A percentile compares a stretch with the other conserved stretches of the same genome.
phyloP scores from a whole-genome alignment of 192 early-diverging fungal species.

The Backusella sp. region DNA sequence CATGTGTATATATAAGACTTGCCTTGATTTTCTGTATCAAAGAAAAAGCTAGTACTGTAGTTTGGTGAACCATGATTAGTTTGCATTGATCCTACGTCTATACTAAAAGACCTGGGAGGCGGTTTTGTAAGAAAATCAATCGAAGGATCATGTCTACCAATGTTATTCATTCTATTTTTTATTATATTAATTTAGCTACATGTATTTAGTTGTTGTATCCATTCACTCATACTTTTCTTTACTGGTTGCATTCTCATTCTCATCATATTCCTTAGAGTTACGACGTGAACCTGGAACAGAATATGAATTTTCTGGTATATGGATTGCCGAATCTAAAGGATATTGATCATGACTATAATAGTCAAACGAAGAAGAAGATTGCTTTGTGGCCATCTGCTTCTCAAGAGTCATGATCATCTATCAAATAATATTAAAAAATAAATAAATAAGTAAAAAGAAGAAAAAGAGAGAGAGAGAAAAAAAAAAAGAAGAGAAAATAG shows the following conservation, averaged over 20 bases:
- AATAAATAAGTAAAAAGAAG: conserved; percentile 7
- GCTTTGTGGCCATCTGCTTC: conserved; percentile 5
- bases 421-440: conserved; percentile 11
- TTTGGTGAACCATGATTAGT: not conserved
- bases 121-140: conserved; percentile 30
- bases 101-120: conserved; percentile 31
- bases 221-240: conserved; percentile 12
- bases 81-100: conserved; percentile 20
- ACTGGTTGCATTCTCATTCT: conserved; percentile 40
- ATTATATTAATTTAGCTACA: conserved; percentile 35
- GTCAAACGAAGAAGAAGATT: not conserved
- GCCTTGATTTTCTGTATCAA: conserved; percentile 4
- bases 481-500: not conserved
- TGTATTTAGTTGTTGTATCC: conserved; percentile 25
- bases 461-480: no score
- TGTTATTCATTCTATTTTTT: conserved; percentile 16
- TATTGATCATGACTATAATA: conserved; percentile 7
- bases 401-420: conserved; percentile 16
- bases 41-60: conserved; percentile 1
- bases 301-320: conserved; percentile 26
- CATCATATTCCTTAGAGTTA: conserved; percentile 66
- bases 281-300: conserved; percentile 70
- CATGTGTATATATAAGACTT: not conserved
- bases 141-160: conserved; percentile 4
- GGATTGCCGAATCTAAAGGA: not conserved